These are phyloP conservation scores for Clonostachys sp. DNA, from an alignment of 2,329 filamentous ascomycete species.

Conservation along the genomic window DNA sequence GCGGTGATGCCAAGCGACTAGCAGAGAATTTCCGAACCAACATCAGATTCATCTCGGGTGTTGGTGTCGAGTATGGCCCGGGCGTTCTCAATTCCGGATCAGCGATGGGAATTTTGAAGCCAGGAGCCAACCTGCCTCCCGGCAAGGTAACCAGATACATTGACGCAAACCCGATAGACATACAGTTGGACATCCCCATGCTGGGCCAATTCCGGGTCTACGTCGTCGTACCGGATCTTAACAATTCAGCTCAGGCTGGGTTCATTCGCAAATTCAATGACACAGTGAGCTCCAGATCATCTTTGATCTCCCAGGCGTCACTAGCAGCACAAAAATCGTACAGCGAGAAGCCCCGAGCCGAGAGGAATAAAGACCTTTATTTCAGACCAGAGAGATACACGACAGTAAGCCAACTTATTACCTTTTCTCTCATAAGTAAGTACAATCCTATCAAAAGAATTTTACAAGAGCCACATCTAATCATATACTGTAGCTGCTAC, in stretches of 20 bases:
- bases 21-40: conserved; percentile 67
- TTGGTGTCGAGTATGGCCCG: conserved; percentile 57
- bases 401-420: conserved; percentile 63
- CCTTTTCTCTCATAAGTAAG: conserved; percentile 63
- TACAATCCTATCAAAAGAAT: conserved; percentile 48
- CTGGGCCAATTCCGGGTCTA: conserved; percentile 75
- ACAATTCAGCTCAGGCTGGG: conserved; percentile 28
- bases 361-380: conserved; percentile 60
- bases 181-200: conserved; percentile 75
- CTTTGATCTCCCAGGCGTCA: conserved; percentile 56
- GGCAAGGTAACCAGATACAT: conserved; percentile 72
- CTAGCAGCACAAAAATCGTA: conserved; percentile 59
- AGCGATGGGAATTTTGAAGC: conserved; percentile 41
- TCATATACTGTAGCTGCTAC: neutral
- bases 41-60: conserved; percentile 68
- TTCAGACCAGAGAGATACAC: conserved; percentile 65
- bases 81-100: conserved; percentile 43
- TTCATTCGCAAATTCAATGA: conserved; percentile 59
- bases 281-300: conserved; percentile 42
- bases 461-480: conserved; percentile 54
- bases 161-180: conserved; percentile 72
- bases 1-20: conserved; percentile 57
- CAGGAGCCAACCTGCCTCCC: conserved; percentile 56
- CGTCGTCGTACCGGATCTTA: conserved; percentile 63
- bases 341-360: conserved; percentile 48